Conservation (phyloP, 768 basidiomycete genomes). For the Lepiota brunneoincarnata region DNA sequence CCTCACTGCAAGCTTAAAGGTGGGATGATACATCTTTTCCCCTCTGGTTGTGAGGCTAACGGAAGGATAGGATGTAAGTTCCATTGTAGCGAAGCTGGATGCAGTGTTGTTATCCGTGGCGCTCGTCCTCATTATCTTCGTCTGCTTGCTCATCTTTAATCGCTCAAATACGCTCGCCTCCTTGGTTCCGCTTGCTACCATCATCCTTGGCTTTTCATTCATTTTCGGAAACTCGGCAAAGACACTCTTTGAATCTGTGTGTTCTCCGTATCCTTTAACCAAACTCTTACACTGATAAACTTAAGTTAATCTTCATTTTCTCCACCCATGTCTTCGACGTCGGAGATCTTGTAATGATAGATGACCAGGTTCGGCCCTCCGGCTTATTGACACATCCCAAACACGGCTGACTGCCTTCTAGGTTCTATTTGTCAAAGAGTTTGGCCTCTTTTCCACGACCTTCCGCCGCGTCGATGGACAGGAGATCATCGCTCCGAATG, state of each 20-base stretch:
- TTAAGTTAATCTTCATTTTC: conserved; percentile 79
- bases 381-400: neutral
- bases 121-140: conserved; percentile 59
- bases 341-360: conserved; percentile 80
- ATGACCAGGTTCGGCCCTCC: conserved; percentile 48
- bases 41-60: conserved; percentile 2
- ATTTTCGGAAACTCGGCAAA: conserved; percentile 83
- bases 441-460: conserved; percentile 76
- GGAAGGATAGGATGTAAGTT: conserved; percentile 55
- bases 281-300: neutral
- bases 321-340: conserved; percentile 86
- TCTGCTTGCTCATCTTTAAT: conserved; percentile 76
- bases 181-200: conserved; percentile 75
- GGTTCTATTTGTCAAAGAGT: conserved; percentile 64
- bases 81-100: conserved; percentile 75
- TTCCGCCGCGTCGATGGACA: conserved; percentile 82
- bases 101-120: conserved; percentile 64
- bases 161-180: conserved; percentile 62
- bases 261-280: conserved; percentile 16
- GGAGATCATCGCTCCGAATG: conserved; percentile 77
- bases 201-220: conserved; percentile 82
- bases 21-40: conserved; percentile 20
- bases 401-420: conserved; percentile 9
- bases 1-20: conserved; percentile 68
- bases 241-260: conserved; percentile 72